phyloP scores from a whole-genome alignment of 164 flowering plant genomes.

The Saururus chinensis region DNA sequence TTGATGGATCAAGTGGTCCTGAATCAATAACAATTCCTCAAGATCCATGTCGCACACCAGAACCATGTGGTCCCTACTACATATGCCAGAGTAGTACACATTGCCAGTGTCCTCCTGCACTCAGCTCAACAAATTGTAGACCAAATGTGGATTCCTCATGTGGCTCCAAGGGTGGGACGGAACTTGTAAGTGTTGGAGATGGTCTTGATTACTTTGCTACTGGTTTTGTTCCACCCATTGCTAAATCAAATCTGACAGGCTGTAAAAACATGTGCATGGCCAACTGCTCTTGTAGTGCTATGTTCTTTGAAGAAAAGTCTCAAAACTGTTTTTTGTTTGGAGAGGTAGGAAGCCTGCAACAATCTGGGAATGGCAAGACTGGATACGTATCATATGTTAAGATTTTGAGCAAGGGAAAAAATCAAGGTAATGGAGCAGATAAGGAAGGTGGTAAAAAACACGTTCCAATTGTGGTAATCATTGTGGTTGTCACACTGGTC shows the following conservation, averaged over 20 bases:
- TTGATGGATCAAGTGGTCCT: conserved; percentile 6
- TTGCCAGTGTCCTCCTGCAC: conserved; percentile 40
- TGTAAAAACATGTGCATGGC: conserved; percentile 34
- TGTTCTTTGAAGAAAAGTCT: conserved; percentile 33
- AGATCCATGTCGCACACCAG: conserved; percentile 31
- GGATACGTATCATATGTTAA: conserved; percentile 29
- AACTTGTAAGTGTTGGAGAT: conserved; percentile 26
- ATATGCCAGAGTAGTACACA: conserved; percentile 22
- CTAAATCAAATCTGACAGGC: conserved; percentile 18
- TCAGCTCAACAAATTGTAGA: conserved; percentile 24
- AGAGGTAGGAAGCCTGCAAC: conserved; percentile 38
- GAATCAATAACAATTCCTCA: conserved; percentile 31
- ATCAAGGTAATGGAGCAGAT: neutral
- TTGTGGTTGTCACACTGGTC: conserved; percentile 21
- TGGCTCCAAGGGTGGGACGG: conserved; percentile 11
- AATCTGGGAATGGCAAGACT: conserved; percentile 9
- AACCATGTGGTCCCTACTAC: conserved; percentile 30
- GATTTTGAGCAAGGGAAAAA: conserved; percentile 11
- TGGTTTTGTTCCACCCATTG: conserved; percentile 24
- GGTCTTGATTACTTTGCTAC: conserved; percentile 35
- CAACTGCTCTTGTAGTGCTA: conserved; percentile 41
- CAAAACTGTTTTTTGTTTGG: conserved; percentile 37
- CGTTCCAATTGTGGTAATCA: conserved; percentile 14
- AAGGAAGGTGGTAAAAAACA: conserved; percentile 8
- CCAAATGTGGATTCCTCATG: conserved; percentile 16